These are phyloP conservation scores for Nitzschia sp. DNA, from an alignment of 108 stramenopile species.

Conservation along the genomic window DNA sequence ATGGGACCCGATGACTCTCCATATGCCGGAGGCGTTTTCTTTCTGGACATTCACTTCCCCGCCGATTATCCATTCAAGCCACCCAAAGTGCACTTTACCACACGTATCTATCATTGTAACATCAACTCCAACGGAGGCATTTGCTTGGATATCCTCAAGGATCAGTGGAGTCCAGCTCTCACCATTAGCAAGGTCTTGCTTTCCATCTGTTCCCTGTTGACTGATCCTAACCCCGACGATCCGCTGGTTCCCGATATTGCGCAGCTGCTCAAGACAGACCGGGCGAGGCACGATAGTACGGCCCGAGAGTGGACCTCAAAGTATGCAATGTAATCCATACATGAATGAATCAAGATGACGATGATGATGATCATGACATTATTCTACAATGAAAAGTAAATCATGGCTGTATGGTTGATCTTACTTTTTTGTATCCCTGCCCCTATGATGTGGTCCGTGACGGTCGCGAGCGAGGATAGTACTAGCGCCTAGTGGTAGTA, in stretches of 20 bases:
- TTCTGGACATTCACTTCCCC: slow-evolving; percentile 97
- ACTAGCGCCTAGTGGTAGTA: too few species aligned
- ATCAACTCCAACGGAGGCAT: slow-evolving; percentile 99
- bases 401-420: too few species aligned
- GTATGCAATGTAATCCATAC: slow-evolving; percentile 85
- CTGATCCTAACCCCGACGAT: slow-evolving; percentile 98
- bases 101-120: slow-evolving; percentile 98
- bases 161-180: slow-evolving; percentile 99
- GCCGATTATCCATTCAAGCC: slow-evolving; percentile 98
- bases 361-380: too few species aligned
- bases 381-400: too few species aligned
- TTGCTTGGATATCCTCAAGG: slow-evolving; percentile 99
- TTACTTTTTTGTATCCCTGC: not conserved
- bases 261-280: slow-evolving; percentile 88
- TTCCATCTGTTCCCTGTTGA: slow-evolving; percentile 96
- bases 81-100: slow-evolving; percentile 96
- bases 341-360: too few species aligned
- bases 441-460: too few species aligned
- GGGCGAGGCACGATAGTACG: slow-evolving; percentile 87
- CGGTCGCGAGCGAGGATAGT: too few species aligned
- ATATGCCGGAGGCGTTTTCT: slow-evolving; percentile 96
- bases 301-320: slow-evolving; percentile 95
- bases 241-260: slow-evolving; percentile 98
- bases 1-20: slow-evolving; percentile 98
- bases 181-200: slow-evolving; percentile 99